Percentiles rank a stretch among this genome's conserved stretches.
These are phyloP conservation scores for Isatis tinctoria DNA, from an alignment of 345 rosid species.

Conservation along the genomic window DNA sequence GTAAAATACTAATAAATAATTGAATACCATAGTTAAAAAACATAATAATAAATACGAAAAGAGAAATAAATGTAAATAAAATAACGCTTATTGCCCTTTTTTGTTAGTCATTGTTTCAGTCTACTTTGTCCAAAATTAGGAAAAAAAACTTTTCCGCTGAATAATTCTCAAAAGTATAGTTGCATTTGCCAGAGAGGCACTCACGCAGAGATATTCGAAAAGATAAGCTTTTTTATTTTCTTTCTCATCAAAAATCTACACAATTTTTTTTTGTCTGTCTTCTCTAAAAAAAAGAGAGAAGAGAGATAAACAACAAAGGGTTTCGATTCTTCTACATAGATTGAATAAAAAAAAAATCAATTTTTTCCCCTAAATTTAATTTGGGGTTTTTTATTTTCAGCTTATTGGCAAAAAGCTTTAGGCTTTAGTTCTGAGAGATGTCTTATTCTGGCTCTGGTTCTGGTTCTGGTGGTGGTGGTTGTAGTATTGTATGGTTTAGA, in stretches of 20 bases:
- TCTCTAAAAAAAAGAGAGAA: not conserved
- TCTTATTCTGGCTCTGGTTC: conserved; percentile 31
- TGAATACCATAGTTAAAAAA: too few species aligned
- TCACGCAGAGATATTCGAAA: conserved; percentile 16
- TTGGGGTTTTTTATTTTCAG: conserved; percentile 15
- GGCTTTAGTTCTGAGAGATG: conserved; percentile 39
- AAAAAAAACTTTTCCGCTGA: conserved; percentile 21
- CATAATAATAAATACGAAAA: not conserved
- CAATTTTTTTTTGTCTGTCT: not conserved
- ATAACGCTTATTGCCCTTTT: conserved; percentile 1
- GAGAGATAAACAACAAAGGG: conserved; percentile 15
- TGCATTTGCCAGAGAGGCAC: conserved; percentile 34
- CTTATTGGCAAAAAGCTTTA: conserved; percentile 28
- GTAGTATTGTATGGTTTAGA: conserved; percentile 97
- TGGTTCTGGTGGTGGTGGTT: conserved; percentile 40
- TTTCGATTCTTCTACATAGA: conserved; percentile 10
- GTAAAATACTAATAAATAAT: conserved; percentile 6
- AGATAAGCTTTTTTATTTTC: conserved; percentile 31
- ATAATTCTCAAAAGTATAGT: conserved; percentile 27
- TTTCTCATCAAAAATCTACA: conserved; percentile 12
- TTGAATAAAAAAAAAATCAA: conserved; percentile 1
- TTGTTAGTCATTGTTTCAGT: not conserved
- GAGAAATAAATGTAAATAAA: not conserved
- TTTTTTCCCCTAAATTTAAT: conserved; percentile 1
- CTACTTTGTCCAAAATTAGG: conserved; percentile 20